Base-by-base conservation (phyloP, 2,329 filamentous ascomycete species). In the Raffaelea deltoideospora region DNA sequence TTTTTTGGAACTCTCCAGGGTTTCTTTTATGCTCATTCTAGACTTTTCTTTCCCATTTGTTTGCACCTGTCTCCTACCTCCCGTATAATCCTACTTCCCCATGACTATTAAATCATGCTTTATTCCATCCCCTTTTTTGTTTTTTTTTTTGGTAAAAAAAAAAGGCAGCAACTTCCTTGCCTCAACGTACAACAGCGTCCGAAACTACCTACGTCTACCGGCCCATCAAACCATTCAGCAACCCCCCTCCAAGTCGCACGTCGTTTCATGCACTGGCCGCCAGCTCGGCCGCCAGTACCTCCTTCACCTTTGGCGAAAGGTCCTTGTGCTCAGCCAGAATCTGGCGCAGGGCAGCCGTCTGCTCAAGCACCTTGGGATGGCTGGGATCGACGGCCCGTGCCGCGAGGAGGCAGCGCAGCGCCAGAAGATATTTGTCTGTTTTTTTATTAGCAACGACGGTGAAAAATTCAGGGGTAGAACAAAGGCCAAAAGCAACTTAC, bases 391-490 rank as follows among this genome's bases (percentile, higher is more conserved):
- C 64, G 3, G 68, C 64, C 38, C 74, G 61, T 21, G 84, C 77
- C 15, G 82, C 77, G 34, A 82, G 73, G 37, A 98, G 69, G 56
- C 84, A 94, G 50, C 84, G 82, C 41, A 95, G 67, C 1, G 90
- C 88, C 41, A 93, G 78, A 31, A 93, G 61, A 50, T 82, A 85
- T 63, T 95, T 95, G 53, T 76, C 87, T 88, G 49, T 31, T 40
- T 7, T 11, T 41, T 45, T 15, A 11, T 28, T 5, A 34, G 21
- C 10, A n/a, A 10, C 10, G 5, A 21, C 18, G 18, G 10, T 20
- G 14, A 21, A 5, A 15, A 21, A 31, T 8, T 8, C 23, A 13
- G 8, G 3, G 14, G 14, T 19, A 19, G 8, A 34, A 18, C 7
- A 15, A 18, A 15, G n/a, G 14, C n/a, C 24, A n/a, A 19, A 20